Base-by-base conservation (phyloP, 1,284 basidiomycete genomes). In the Pyrrhoderma lamaoense region DNA sequence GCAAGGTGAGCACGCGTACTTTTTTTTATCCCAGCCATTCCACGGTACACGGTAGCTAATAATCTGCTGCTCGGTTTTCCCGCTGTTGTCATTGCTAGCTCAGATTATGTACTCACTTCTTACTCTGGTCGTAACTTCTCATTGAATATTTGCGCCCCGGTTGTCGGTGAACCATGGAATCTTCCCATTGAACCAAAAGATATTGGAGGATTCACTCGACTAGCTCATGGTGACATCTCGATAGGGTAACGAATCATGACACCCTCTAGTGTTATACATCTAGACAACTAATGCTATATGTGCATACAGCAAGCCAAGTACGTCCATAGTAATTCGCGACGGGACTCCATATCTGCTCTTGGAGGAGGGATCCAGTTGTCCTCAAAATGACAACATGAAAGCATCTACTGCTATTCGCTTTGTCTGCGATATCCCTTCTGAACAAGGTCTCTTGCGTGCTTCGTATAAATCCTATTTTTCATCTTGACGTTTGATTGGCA, bases 361-460 rank as follows among this genome's bases (percentile, higher is more conserved):
- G 59, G 69, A 72, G n/a, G 68, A 73, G 16, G 86, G 86, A 0
- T 81, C 82, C 0, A 65, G 62, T 1, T 89, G 86, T 62, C 64
- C 70, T 2, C 71, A 70, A 50, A 65, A 70, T 23, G 69, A 69
- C 27, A 66, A 71, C 36, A 67, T 79, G 43, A 71, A 68, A 21
- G 82, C 74, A 38, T 80, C 74, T 36, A 74, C 85, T 1, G 73
- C 78, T 22, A 74, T 89, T 49, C 75, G 81, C 48, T 89, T 85
- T 62, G 68, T 80, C n/a, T 86, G 84, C 61, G 84, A 86, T 59
- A 69, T 66, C 8, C 67, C 65, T 2, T 69, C 74, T 53, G 74
- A 73, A 5, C 63, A 66, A 44, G 83, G 84, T 76, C 52, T 21
- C 63, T 53, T 25, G 2, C 49, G 13, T 36, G 38, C 34, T 16